Conservation (phyloP, 2,329 filamentous ascomycete genomes). For the Reticulascus tulasneorum region DNA sequence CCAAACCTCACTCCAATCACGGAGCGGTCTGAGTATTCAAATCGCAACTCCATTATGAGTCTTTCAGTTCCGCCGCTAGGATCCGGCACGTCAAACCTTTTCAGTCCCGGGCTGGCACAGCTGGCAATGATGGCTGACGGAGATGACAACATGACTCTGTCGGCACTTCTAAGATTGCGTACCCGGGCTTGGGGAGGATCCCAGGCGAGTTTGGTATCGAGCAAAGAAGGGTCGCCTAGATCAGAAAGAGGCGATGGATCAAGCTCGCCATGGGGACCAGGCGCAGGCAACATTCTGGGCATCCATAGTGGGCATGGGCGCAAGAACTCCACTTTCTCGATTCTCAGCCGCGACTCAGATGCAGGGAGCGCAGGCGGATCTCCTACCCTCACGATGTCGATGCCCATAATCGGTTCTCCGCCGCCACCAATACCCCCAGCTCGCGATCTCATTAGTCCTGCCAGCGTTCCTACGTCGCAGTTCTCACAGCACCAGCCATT, state of each 20-base stretch:
- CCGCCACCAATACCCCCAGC: slow-evolving; percentile 15
- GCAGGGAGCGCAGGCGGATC: slow-evolving; percentile 42
- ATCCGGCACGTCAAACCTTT: slow-evolving; percentile 47
- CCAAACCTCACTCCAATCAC: slow-evolving; percentile 95
- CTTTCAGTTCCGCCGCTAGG: slow-evolving; percentile 50
- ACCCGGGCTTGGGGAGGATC: slow-evolving; percentile 78
- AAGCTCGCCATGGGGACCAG: slow-evolving; percentile 34
- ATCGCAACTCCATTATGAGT: slow-evolving; percentile 85
- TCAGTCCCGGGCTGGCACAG: slow-evolving; percentile 73
- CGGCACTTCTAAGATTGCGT: slow-evolving; percentile 67
- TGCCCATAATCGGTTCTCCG: slow-evolving; percentile 25
- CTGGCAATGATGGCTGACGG: slow-evolving; percentile 61
- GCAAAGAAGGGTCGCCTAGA: slow-evolving; percentile 46
- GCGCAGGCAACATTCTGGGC: slow-evolving; percentile 11
- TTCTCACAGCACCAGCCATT: slow-evolving; percentile 23
- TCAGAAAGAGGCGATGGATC: slow-evolving; percentile 46
- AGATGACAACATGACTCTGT: slow-evolving; percentile 67
- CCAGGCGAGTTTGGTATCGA: slow-evolving; percentile 63
- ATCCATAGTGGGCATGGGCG: slow-evolving; percentile 30
- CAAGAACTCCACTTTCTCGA: slow-evolving; percentile 47
- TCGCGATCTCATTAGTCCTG: slow-evolving; percentile 8
- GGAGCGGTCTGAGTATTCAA: slow-evolving; percentile 92
- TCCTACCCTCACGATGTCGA: slow-evolving; percentile 44
- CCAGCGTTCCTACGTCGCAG: slow-evolving; percentile 16
- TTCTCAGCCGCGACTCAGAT: slow-evolving; percentile 45